Evolutionary conservation across 2,329 filamentous ascomycete species (phyloP), one percentile per base, ranked within the genome.

Genomic region (Chrysoporthe cubensis): DNA sequence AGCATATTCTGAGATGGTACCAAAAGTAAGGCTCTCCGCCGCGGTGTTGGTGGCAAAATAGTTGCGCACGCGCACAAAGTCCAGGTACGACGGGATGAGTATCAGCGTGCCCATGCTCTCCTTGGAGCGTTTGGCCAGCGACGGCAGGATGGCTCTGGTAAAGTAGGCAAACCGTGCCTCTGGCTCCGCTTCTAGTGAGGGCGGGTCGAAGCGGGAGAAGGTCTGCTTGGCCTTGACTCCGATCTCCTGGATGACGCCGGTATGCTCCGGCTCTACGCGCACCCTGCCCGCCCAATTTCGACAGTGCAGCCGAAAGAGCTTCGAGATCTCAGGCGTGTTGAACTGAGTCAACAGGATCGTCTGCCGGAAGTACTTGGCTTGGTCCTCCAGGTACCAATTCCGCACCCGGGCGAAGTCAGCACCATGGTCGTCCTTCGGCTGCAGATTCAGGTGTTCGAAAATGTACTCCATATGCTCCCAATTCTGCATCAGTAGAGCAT

Each of bases 391-490:
- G 76, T 97, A 98, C 93, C 93, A 98, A 71, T 85, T 88, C 62
- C 94, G 87, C 6, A 98, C 92, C 21, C 96, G 91, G 72, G 91
- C 92, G 77, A 98, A 97, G 81, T 99, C 96, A 75, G 93, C 97
- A 71, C 92, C 94, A 78, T 97, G 94, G 0, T 93, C 88, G 73
- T 97, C 92, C 75, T 91, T 93, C 48, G 96, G 95, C 74, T 97
- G 93, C 32, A 91, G 84, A 77, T 99, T 99, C 70, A 99, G 86
- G 77, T 97, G 93, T 71, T 93, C 89, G 75, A 98, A 94, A 73
- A 97, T 91, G 77, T 92, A 92, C 77, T 96, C 92, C 69, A 97
- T 88, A 76, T 99, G 95, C 75, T 97, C 94, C 94, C 95, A 98
- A 78, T 97, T 98, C 78, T 99, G 96, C 94, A 97, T 97, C 9